Conservation (phyloP, 129 eudicot genomes). For the Ambrosia trifida region DNA sequence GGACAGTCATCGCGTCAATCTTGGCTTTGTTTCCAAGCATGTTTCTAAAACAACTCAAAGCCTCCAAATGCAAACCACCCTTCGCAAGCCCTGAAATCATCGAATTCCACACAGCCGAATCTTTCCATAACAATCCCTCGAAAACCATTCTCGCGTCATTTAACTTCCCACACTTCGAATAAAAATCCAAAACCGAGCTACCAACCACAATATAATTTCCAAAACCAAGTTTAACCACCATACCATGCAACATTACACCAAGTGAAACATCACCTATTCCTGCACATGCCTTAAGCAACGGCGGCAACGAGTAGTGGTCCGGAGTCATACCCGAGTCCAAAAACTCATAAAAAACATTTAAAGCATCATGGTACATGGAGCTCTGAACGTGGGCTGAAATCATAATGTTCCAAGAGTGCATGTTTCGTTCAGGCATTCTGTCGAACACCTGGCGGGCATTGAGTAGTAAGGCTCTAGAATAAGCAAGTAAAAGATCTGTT, state of each 20-base stretch:
- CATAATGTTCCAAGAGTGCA: conserved; percentile 60
- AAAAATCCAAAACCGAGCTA: conserved; percentile 43
- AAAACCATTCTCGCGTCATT: conserved; percentile 34
- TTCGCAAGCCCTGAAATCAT: conserved; percentile 49
- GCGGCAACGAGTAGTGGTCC: conserved; percentile 48
- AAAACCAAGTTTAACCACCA: conserved; percentile 37
- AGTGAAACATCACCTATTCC: conserved; percentile 17
- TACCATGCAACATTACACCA: conserved; percentile 39
- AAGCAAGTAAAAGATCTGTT: conserved; percentile 45
- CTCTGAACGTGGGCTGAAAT: conserved; percentile 41
- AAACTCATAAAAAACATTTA: conserved; percentile 24
- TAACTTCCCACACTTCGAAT: conserved; percentile 33
- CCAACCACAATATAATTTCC: conserved; percentile 34
- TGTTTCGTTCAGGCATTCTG: conserved; percentile 38
- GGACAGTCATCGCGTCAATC: conserved; percentile 41
- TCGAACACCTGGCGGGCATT: conserved; percentile 45
- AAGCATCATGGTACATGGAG: conserved; percentile 23
- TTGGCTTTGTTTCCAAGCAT: conserved; percentile 31
- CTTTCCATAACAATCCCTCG: conserved; percentile 25
- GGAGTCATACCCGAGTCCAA: conserved; percentile 35
- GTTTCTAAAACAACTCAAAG: conserved; percentile 32
- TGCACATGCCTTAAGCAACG: conserved; percentile 36
- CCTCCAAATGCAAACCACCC: conserved; percentile 36
- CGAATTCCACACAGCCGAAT: conserved; percentile 38
- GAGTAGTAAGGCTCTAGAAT: conserved; percentile 17